A percentile compares a stretch with the other conserved stretches of the same genome.
Evolutionary conservation across 306 rosid genomes (phyloP).

Genomic region (Adenanthera pavonina): DNA sequence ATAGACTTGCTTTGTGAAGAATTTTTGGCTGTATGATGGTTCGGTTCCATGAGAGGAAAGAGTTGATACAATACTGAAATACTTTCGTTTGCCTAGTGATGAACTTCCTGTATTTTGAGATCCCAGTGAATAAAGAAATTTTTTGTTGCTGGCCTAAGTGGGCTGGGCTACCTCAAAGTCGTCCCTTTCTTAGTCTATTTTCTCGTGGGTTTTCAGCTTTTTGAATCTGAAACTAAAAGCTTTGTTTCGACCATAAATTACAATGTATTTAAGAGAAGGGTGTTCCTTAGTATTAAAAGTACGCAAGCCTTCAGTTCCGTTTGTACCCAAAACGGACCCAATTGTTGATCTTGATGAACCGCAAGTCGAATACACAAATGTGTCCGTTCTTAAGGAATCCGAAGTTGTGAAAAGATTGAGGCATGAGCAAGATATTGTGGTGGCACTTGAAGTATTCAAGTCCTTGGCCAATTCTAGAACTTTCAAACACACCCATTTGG

Average conservation of each 20-base stretch:
- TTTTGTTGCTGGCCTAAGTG: too few relatives aligned
- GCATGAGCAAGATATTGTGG: constrained; percentile 42
- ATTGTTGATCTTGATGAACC: constrained; percentile 45
- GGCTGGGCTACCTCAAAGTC: neutral
- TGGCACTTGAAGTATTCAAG: constrained; percentile 67
- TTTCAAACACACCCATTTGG: constrained; percentile 76
- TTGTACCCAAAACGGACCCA: constrained; percentile 65
- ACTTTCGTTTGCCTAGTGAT: constrained; percentile 69
- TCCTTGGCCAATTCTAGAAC: constrained; percentile 59
- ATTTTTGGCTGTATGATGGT: constrained; percentile 60
- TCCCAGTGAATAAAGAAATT: constrained; percentile 57
- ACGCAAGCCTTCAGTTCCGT: constrained; percentile 65
- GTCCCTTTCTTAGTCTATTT: neutral
- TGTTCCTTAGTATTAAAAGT: constrained; percentile 64
- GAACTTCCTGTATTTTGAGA: constrained; percentile 82
- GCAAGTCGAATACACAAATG: constrained; percentile 31
- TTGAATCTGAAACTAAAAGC: neutral
- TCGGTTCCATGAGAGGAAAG: constrained; percentile 73
- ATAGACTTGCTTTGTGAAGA: constrained; percentile 61
- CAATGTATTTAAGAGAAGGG: constrained; percentile 75
- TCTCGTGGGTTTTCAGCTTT: constrained; percentile 3
- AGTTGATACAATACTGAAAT: constrained; percentile 63
- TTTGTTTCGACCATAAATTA: neutral
- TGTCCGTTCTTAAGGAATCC: constrained; percentile 49
- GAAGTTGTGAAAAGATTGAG: constrained; percentile 55